Conservation (phyloP, 129 eudicot genomes). For the Flaveria trinervia region DNA sequence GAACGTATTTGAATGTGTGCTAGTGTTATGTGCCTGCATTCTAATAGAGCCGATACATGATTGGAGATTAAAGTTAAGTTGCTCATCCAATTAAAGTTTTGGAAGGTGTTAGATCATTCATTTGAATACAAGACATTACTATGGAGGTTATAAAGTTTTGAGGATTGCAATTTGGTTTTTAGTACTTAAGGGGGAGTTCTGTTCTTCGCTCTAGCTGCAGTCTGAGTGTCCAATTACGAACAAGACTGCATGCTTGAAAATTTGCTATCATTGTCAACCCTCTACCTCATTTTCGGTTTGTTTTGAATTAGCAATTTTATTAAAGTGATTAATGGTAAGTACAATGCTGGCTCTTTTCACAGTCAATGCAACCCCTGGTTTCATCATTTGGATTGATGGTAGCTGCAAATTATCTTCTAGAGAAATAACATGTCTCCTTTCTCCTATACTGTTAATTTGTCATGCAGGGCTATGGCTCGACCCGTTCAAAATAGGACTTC, state of each 20-base stretch:
- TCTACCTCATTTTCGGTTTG: slow-evolving; percentile 24
- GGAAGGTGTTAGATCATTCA: slow-evolving; percentile 13
- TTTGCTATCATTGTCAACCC: slow-evolving; percentile 10
- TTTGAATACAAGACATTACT: neutral
- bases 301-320: slow-evolving; percentile 27
- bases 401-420: neutral
- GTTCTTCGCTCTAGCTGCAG: neutral
- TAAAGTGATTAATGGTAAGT: slow-evolving; percentile 31
- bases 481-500: slow-evolving; percentile 44
- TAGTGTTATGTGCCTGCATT: neutral
- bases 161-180: neutral
- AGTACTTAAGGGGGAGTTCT: slow-evolving; percentile 4
- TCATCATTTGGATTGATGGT: slow-evolving; percentile 17
- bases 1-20: neutral
- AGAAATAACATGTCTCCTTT: neutral
- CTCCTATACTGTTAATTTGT: slow-evolving; percentile 23
- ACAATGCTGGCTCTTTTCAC: slow-evolving; percentile 3
- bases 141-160: slow-evolving; percentile 4
- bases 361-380: slow-evolving; percentile 12
- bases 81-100: neutral
- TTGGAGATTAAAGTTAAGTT: neutral
- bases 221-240: neutral
- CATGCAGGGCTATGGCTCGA: slow-evolving; percentile 60
- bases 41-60: neutral
- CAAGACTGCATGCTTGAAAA: slow-evolving; percentile 17